Percentiles rank a stretch among this genome's conserved stretches.
phyloP scores from a whole-genome alignment of 2,329 filamentous ascomycete genomes.

The Aureobasidium melanogenum region DNA sequence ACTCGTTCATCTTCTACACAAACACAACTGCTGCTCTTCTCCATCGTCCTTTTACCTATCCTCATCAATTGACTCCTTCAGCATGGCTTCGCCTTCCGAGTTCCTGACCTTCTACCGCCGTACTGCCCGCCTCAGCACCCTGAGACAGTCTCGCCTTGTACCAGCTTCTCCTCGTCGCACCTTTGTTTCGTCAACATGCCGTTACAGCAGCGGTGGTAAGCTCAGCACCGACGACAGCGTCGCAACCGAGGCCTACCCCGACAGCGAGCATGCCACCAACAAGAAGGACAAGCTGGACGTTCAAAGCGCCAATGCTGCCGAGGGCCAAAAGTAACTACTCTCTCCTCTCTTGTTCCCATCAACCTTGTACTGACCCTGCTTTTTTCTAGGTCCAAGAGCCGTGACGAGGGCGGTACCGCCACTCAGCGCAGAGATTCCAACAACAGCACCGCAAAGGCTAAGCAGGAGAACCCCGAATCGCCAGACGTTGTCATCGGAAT shows the following conservation, averaged over 20 bases:
- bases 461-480: conserved; percentile 39
- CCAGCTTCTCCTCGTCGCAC: not conserved
- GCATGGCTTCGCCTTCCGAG: conserved; percentile 27
- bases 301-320: conserved; percentile 24
- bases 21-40: not conserved
- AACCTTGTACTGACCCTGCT: not conserved
- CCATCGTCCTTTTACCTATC: not conserved
- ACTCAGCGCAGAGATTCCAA: conserved; percentile 30
- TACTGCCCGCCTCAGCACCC: conserved; percentile 13
- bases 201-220: conserved; percentile 6
- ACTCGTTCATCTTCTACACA: not conserved
- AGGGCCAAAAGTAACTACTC: conserved; percentile 26
- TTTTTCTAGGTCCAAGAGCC: conserved; percentile 20
- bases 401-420: conserved; percentile 32
- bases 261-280: conserved; percentile 23
- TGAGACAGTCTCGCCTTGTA: conserved; percentile 10
- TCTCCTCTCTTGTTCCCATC: not conserved
- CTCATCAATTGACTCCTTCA: not conserved
- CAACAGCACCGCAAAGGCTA: conserved; percentile 31
- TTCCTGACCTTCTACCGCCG: conserved; percentile 32
- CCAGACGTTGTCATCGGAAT: conserved; percentile 40
- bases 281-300: conserved; percentile 29
- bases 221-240: conserved; percentile 8
- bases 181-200: conserved; percentile 9
- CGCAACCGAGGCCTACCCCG: conserved; percentile 14